These are phyloP conservation scores for Pilasporangium apinafurcum DNA, from an alignment of 352 stramenopile genomes.

Conservation along the genomic window DNA sequence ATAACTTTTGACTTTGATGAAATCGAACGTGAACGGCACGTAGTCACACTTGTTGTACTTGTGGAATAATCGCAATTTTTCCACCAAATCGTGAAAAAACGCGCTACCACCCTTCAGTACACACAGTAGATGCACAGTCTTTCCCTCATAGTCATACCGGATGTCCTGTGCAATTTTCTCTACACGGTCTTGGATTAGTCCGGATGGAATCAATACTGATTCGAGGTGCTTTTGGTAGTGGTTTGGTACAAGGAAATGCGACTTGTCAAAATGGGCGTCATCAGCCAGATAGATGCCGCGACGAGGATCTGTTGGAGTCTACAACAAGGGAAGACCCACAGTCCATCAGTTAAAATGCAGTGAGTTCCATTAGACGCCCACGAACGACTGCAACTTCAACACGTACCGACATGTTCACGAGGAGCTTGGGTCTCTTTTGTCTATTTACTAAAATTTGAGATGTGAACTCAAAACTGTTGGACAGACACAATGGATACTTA, in stretches of 20 bases:
- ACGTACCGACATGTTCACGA: too few relatives aligned
- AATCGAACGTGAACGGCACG: constrained; percentile 92
- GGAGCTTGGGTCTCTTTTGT: too few relatives aligned
- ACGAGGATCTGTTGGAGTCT: constrained; percentile 16
- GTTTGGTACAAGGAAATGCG: constrained; percentile 73
- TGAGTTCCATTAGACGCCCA: too few relatives aligned
- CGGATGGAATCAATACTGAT: constrained; percentile 87
- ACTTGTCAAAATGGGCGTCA: constrained; percentile 55
- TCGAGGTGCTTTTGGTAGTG: constrained; percentile 79
- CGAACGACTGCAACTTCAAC: too few relatives aligned
- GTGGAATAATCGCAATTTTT: constrained; percentile 78
- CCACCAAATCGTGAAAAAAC: constrained; percentile 88
- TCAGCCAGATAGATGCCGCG: constrained; percentile 60
- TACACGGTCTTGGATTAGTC: constrained; percentile 87
- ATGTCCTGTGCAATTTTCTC: constrained; percentile 92
- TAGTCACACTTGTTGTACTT: constrained; percentile 87
- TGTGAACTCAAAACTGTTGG: too few relatives aligned
- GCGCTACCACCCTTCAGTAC: constrained; percentile 88
- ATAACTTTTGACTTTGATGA: constrained; percentile 94
- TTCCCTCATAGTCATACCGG: constrained; percentile 80
- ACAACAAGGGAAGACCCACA: too few relatives aligned
- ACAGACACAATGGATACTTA: too few relatives aligned
- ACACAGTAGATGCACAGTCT: constrained; percentile 89
- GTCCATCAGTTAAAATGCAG: too few relatives aligned
- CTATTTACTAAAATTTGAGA: too few relatives aligned